phyloP scores from a whole-genome alignment of 257 asterid species.

The Cynanchum wilfordii region DNA sequence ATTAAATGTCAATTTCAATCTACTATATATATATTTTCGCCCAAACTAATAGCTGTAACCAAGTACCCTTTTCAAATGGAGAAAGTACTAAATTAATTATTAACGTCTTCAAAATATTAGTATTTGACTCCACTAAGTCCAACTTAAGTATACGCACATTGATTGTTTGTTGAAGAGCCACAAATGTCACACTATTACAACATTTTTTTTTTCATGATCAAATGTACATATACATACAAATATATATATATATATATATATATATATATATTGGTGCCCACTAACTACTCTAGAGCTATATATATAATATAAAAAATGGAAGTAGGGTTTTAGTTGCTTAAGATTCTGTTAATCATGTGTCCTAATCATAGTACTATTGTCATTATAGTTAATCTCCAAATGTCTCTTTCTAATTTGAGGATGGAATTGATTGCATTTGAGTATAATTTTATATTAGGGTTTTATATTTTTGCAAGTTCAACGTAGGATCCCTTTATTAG shows the following conservation, averaged over 20 bases:
- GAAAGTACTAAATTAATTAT: slow-evolving; percentile 1
- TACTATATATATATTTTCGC: too few relatives aligned
- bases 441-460: background rate
- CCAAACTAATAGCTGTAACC: slow-evolving; percentile 9
- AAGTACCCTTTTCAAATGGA: background rate
- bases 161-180: background rate
- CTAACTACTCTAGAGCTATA: background rate
- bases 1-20: slow-evolving; percentile 1
- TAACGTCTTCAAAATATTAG: background rate
- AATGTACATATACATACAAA: background rate
- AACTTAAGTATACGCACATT: background rate
- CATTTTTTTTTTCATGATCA: background rate
- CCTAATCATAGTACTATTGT: slow-evolving; percentile 9
- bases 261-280: background rate
- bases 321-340: slow-evolving; percentile 1
- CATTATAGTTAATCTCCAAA: background rate
- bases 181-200: background rate
- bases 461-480: background rate
- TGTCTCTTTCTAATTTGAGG: slow-evolving; percentile 14
- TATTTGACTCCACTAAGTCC: background rate
- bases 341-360: slow-evolving; percentile 10
- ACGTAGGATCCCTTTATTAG: background rate
- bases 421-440: slow-evolving; percentile 4
- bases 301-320: background rate
- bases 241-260: too few relatives aligned